Evolutionary conservation across 1,284 basidiomycete genomes (phyloP).

Genomic region (Apiotrichum siamense): DNA sequence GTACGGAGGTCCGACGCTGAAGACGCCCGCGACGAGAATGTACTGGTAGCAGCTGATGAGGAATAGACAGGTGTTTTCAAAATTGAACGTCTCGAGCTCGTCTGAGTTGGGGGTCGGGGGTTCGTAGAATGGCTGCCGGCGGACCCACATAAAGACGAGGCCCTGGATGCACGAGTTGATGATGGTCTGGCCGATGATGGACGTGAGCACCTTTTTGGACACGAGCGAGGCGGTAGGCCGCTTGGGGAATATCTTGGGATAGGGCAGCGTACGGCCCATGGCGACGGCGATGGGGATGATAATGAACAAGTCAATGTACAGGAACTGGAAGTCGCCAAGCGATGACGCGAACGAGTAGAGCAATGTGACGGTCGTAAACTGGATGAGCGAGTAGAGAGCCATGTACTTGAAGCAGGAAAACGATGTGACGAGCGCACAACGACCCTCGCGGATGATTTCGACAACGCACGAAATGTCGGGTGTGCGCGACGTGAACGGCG

Average conservation of each 20-base stretch:
- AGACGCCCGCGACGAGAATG: constrained; percentile 90
- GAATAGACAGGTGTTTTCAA: constrained; percentile 89
- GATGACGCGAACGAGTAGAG: constrained; percentile 95
- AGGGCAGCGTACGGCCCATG: constrained; percentile 92
- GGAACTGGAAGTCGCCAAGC: constrained; percentile 90
- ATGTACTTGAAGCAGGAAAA: constrained; percentile 99
- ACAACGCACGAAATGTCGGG: constrained; percentile 95
- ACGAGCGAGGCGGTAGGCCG: constrained; percentile 94
- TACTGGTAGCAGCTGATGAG: constrained; percentile 97
- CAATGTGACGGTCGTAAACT: constrained; percentile 68
- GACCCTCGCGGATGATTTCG: constrained; percentile 92
- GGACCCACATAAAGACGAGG: constrained; percentile 85
- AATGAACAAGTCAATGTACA: constrained; percentile 96
- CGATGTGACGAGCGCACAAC: constrained; percentile 91
- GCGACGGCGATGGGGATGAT: constrained; percentile 94
- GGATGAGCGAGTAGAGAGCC: constrained; percentile 54
- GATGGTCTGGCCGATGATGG: constrained; percentile 86
- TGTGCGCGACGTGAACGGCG: constrained; percentile 89
- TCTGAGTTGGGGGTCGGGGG: constrained; percentile 60
- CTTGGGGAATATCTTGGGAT: constrained; percentile 76
- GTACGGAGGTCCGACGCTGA: constrained; percentile 96
- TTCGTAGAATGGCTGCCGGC: constrained; percentile 72
- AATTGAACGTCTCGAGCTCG: constrained; percentile 83
- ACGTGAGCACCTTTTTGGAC: constrained; percentile 89
- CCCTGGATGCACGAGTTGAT: constrained; percentile 79